Base-by-base conservation (phyloP, 768 basidiomycete genomes). In the Chlorophyllum brunneum region DNA sequence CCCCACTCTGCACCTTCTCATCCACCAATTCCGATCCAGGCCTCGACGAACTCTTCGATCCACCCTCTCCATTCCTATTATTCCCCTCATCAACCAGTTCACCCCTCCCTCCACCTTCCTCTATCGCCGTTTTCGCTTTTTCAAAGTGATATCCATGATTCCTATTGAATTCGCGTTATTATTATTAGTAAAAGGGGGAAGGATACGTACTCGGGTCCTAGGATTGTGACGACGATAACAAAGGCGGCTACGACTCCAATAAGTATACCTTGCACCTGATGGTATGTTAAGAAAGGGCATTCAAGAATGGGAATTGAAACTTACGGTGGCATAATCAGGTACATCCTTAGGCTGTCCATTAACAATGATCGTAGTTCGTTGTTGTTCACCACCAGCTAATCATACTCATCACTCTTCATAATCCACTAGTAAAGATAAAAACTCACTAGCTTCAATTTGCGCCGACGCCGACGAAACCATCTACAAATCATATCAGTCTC, bases 111-210 rank as follows among this genome's bases (percentile, higher is more conserved):
- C 80, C 88, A 50, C 89, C 89, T 55, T 84, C 77, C 62, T 94
- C 87, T 68, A 87, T 88, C 1, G 90, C 92, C 2, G 83, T 65
- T 66, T 85, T 86, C 61, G 83, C 78, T 56, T 86, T 79, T 72
- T 98, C 94, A 62, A 95, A 98, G 68, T 88, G 89, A 8, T 81
- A 74, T 7, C 84, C 80, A 59, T 88, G 87, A 54, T 87, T 83
- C 63, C 83, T 85, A 51, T 15, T n/a, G 4, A 16, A 27, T 47
- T 48, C 15, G 7, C 31, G 29, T 27, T 27, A 51, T 23, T 18
- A 18, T 0, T 9, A 1, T 9, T 8, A 18, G 16, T 2, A 46
- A 29, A 1, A 18, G 18, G 3, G 24, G 16, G 16, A 34, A 33
- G 1, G 20, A 47, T 15, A 78, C 86, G 53, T 58, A 85, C 85